Conservation (phyloP, 1,284 basidiomycete genomes). For the Rhodotorula mucilaginosa region DNA sequence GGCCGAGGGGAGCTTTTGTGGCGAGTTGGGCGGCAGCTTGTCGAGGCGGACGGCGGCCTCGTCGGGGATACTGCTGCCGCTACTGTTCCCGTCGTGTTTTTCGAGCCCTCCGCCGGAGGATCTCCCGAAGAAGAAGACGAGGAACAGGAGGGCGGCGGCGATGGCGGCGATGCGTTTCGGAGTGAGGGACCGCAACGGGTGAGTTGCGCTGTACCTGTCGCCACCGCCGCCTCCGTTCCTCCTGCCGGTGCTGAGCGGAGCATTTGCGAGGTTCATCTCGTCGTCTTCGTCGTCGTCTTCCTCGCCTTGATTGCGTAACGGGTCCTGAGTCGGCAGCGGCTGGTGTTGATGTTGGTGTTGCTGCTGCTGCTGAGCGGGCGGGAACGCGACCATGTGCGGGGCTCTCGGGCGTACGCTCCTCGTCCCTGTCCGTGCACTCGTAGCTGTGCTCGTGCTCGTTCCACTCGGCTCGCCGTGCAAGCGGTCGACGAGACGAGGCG, state of each 20-base stretch:
- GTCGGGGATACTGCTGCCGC: not conserved
- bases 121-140: constrained; percentile 36
- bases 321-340: constrained; percentile 3
- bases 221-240: not conserved
- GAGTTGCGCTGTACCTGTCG: constrained; percentile 4
- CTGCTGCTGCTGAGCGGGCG: not conserved
- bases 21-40: constrained; percentile 28
- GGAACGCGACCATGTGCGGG: constrained; percentile 7
- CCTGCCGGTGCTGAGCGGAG: not conserved
- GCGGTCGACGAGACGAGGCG: no score
- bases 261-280: constrained; percentile 24
- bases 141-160: constrained; percentile 28
- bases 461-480: no score
- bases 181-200: constrained; percentile 35
- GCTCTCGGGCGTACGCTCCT: not conserved
- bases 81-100: not conserved
- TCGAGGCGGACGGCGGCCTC: constrained; percentile 23
- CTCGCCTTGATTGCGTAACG: not conserved
- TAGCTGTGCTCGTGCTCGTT: not conserved
- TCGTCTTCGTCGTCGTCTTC: constrained; percentile 19
- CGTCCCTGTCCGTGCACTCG: not conserved
- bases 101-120: not conserved
- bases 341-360: not conserved
- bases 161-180: constrained; percentile 37
- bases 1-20: constrained; percentile 29